phyloP scores from a whole-genome alignment of 2,329 filamentous ascomycete genomes.

The Hypoxylon sp. region DNA sequence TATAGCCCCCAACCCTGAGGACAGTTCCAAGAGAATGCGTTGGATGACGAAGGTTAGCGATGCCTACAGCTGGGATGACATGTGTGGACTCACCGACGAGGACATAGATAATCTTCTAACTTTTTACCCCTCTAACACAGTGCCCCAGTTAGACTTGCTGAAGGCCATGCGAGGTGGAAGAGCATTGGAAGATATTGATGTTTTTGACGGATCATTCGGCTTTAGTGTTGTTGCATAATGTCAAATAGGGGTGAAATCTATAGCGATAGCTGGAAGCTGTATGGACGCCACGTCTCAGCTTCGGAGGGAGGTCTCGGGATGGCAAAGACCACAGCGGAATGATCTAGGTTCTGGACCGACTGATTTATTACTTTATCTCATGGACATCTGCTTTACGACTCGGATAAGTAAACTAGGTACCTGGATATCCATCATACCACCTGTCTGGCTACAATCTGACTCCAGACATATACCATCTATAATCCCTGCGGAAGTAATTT shows the following conservation, averaged over 20 bases:
- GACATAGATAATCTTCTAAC: conserved; percentile 87
- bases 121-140: conserved; percentile 75
- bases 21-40: conserved; percentile 89
- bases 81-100: conserved; percentile 84
- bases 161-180: conserved; percentile 66
- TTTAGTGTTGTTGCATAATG: conserved; percentile 66
- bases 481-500: not conserved
- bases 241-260: not conserved
- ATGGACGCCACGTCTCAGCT: conserved; percentile 1
- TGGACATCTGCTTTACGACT: not conserved
- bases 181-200: conserved; percentile 63
- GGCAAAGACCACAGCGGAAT: not conserved
- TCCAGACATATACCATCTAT: not conserved
- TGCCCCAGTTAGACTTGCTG: conserved; percentile 70
- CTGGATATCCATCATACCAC: not conserved
- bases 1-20: conserved; percentile 78
- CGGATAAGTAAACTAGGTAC: not conserved
- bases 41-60: conserved; percentile 98
- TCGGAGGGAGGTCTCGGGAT: not conserved
- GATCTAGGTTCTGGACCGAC: not conserved
- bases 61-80: conserved; percentile 84
- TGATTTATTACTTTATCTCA: not conserved
- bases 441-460: not conserved
- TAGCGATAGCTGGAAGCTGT: not conserved
- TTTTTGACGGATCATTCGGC: conserved; percentile 72